Base-by-base conservation (phyloP, 768 basidiomycete species). In the Phlebiopsis flavidoalba region DNA sequence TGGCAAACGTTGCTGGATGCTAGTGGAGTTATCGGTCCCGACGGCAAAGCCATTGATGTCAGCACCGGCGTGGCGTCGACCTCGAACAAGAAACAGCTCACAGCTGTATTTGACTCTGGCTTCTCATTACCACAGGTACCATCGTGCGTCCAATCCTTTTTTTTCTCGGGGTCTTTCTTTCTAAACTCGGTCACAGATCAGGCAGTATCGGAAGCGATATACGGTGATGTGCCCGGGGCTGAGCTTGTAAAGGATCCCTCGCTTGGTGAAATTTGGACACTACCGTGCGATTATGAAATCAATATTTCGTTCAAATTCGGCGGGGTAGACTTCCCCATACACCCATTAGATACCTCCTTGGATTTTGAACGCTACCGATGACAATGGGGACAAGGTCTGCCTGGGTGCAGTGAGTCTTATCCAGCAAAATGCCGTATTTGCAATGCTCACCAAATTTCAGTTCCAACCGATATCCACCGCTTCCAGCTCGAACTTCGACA, bases 381-480 rank as follows among this genome's bases (percentile, higher is more conserved):
- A 59, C 1, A 59, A 64, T 8, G 75, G 73, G 19, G 49, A 68
- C 10, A 19, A 65, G 0, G 53, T 65, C 10, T 82, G 81, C 63
- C 60, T 76, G 7, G 80, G 81, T 26, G 63, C 77, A 71, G 85
- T 86, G 63, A 63, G 81, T 22, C 35, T 31, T 45, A 43, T 54
- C 37, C 58, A 26, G 12, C n/a, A 5, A 19, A 5, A 21, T 7
- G 12, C 3, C 37, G 21, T 56, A 46, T 48, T 55, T 22, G 60
- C 21, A 24, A 24, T 60, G 11, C 11, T 43, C 10, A 17, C 11
- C 40, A 10, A 12, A 43, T 17, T 12, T 17, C 40, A 89, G 88
- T 91, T 89, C 74, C 89, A 90, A 64, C 88, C 88, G 6, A 80
- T 83, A 47, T 79, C 81, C 8, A 82, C 79, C 51, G 75, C 80